phyloP scores from a whole-genome alignment of 345 rosid species.

The Sisymbrium altissimum region DNA sequence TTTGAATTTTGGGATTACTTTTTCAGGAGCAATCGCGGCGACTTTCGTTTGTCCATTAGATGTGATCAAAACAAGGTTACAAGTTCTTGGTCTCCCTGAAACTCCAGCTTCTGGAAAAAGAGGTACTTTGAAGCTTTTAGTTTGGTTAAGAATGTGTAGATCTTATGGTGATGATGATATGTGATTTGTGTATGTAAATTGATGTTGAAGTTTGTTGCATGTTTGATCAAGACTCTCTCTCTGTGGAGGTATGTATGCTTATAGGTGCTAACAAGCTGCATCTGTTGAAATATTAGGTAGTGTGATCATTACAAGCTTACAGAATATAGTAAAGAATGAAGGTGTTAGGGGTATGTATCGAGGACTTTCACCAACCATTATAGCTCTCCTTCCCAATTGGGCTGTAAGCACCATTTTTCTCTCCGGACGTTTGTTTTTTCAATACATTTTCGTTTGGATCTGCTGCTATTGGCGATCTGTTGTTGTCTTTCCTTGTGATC shows the following conservation, averaged over 20 bases:
- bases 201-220: neutral
- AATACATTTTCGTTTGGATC: neutral
- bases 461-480: neutral
- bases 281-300: slow-evolving; percentile 50
- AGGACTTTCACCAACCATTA: slow-evolving; percentile 90
- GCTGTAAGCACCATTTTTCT: slow-evolving; percentile 57
- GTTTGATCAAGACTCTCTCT: slow-evolving; percentile 1
- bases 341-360: slow-evolving; percentile 85
- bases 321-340: slow-evolving; percentile 59
- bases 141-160: neutral
- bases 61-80: slow-evolving; percentile 95
- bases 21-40: slow-evolving; percentile 87
- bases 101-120: slow-evolving; percentile 44
- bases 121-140: slow-evolving; percentile 42
- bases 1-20: neutral
- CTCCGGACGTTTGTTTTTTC: neutral
- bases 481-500: neutral
- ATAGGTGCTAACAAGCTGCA: neutral
- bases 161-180: slow-evolving; percentile 1
- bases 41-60: slow-evolving; percentile 93
- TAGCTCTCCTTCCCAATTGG: slow-evolving; percentile 96
- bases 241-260: neutral
- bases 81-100: slow-evolving; percentile 81
- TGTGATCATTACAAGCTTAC: slow-evolving; percentile 65
- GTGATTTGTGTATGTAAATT: neutral